Evolutionary conservation across 73 alveolate species (phyloP), one percentile per base, ranked within the genome.

Genomic region (Paramecium bursaria): DNA sequence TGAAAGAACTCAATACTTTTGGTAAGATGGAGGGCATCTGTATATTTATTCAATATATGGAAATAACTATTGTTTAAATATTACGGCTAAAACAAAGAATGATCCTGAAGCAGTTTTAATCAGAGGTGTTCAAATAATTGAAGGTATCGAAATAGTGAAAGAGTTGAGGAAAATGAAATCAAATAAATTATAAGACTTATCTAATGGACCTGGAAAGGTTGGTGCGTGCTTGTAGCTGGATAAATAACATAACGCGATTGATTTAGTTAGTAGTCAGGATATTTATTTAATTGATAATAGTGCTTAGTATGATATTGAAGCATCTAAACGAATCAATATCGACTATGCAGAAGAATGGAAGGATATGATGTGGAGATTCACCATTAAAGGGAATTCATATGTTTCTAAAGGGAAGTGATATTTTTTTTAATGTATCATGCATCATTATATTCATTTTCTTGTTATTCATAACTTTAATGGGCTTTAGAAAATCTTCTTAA

Each of bases 11-110:
- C 48, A 75, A 52, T 75, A 61, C 33, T 75, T 75, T 50, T 75
- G 88, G 88, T 75, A 75, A 30, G 88, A 75, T 75, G 88, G 88
- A 29, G 88, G 88, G 1, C 79, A 75, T 50, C 21, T 75, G 7
- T 75, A 75, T 27, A 46, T 75, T 46, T 75, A 75, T 50, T 50
- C 77, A 3, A 75, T 75, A 21, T 75, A 75, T 50, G 88, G 88
- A 27, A 75, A 75, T 51, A 75, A 75, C 46, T 50, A 75, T 46
- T 75, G 88, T 19, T 21, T 51, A 21, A 75, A 75, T 75, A 75
- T 75, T 17, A 61, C 74, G 6, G 52, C 77, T 15, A 55, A 50
- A 19, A 75, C 79, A 1, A 75, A 75, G 22, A 76, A 75, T 49
- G 88, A 75, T 50, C 88, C 88, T 29, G 88, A 75, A 11, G 88